These are phyloP conservation scores for Xerocomellus dryophilus DNA, from an alignment of 768 basidiomycete genomes.

Conservation along the genomic window DNA sequence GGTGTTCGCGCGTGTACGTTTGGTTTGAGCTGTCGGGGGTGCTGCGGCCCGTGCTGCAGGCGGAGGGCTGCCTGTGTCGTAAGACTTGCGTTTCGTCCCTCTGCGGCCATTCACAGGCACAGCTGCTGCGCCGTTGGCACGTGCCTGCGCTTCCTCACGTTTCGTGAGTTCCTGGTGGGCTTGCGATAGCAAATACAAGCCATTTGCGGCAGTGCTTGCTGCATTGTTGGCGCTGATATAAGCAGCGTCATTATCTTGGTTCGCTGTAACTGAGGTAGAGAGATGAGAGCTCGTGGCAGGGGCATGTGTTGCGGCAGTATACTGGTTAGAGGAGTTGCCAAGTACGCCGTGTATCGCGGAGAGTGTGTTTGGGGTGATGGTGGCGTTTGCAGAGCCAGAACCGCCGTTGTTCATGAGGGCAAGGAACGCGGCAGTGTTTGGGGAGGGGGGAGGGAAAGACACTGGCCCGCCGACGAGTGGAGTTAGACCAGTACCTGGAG, in stretches of 20 bases:
- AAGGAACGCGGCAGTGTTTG: conserved; percentile 89
- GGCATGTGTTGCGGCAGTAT: conserved; percentile 30
- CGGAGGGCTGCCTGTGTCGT: conserved; percentile 44
- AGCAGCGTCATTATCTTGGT: conserved; percentile 31
- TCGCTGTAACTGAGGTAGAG: conserved; percentile 35
- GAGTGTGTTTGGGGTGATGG: conserved; percentile 60
- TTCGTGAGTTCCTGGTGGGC: conserved; percentile 96
- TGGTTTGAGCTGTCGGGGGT: conserved; percentile 23
- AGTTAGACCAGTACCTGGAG: conserved; percentile 72
- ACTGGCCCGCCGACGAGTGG: conserved; percentile 73
- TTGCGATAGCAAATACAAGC: conserved; percentile 89
- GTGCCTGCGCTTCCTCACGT: conserved; percentile 81
- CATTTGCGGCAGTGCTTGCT: conserved; percentile 77
- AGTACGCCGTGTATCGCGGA: conserved; percentile 73
- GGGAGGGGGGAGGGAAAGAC: conserved; percentile 79
- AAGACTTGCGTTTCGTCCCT: conserved; percentile 67
- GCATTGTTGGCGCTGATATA: conserved; percentile 52
- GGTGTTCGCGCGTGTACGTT: conserved; percentile 40
- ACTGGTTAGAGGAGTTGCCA: conserved; percentile 35
- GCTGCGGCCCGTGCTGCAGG: conserved; percentile 29
- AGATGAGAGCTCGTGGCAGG: conserved; percentile 35
- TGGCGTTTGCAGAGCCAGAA: conserved; percentile 36
- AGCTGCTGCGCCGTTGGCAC: conserved; percentile 43
- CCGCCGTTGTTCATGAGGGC: conserved; percentile 76
- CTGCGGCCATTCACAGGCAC: conserved; percentile 39